Evolutionary conservation across 495 filamentous ascomycete species (phyloP), one percentile per base, ranked within the genome.

Genomic region (Cercophora scortea): DNA sequence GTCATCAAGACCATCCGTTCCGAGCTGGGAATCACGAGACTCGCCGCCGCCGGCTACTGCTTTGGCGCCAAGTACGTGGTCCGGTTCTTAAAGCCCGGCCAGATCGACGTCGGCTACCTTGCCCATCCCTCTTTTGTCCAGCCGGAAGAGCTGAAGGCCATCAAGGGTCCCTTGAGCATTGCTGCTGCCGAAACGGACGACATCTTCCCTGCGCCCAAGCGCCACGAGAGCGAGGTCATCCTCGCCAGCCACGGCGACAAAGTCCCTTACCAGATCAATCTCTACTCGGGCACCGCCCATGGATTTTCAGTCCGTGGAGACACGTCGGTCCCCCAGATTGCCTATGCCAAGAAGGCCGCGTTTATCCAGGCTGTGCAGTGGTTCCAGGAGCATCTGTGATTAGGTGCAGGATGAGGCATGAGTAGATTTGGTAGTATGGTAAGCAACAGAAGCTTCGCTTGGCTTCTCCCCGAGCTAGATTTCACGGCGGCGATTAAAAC

Each of bases 271-370:
- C 88, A 95, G 71, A 87, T 95, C 65, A 89, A 80, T 67, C 69
- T 95, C 43, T 93, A 79, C 77, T 80, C 83, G 17, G 83, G 82
- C 45, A 86, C 93, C 44, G 59, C 60, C 18, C 90, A 95, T 65
- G 90, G 90, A 8, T 96, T 94, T 58, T 73, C 84, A n/a, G 83
- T 92, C 19, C 77, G 88, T 33, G 71, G 75, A 38, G 87, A 93
- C 59, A 55, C 79, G 40, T 78, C 55, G 56, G 75, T 84, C 50
- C 80, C 78, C 62, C 49, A 69, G 41, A 66, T 79, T 66, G 88
- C 83, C 74, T 93, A 76, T 55, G 85, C 88, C 45, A 91, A 90
- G 78, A 88, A 96, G 74, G 81, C 86, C 72, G 89, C 89, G 25
- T 93, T 93, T 63, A 62, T 76, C 50, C 89, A 94, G 73, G 88